phyloP scores from a whole-genome alignment of 192 early-diverging fungal species.

The Kickxella alabastrina region DNA sequence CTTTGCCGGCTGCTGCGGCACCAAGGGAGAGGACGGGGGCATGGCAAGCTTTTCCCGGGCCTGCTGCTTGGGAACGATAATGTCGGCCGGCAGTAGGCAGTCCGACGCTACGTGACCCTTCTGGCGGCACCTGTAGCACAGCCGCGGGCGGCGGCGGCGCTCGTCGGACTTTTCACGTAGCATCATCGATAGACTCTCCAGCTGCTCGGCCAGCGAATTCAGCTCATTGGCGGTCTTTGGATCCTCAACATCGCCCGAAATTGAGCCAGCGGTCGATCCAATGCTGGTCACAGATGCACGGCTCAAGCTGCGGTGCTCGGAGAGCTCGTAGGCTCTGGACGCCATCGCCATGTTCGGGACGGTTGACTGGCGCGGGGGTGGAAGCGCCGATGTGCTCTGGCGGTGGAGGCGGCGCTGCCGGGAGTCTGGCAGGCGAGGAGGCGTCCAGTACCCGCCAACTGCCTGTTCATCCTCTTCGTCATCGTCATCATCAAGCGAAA shows the following conservation, averaged over 20 bases:
- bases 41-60: conserved; percentile 18
- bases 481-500: conserved; percentile 41
- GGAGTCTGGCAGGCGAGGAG: conserved; percentile 26
- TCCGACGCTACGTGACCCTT: conserved; percentile 46
- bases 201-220: conserved; percentile 41
- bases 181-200: conserved; percentile 38
- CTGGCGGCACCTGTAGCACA: conserved; percentile 49
- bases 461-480: conserved; percentile 1
- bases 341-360: not conserved
- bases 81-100: conserved; percentile 33
- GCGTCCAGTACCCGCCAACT: conserved; percentile 26
- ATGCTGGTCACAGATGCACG: conserved; percentile 14
- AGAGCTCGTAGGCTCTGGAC: conserved; percentile 4
- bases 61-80: conserved; percentile 28
- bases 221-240: conserved; percentile 33
- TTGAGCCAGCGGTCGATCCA: not conserved
- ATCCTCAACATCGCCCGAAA: conserved; percentile 33
- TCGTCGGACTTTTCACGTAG: conserved; percentile 46
- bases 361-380: conserved; percentile 3
- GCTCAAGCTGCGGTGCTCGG: conserved; percentile 6
- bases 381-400: conserved; percentile 28
- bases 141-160: conserved; percentile 33
- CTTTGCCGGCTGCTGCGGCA: not conserved
- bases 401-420: conserved; percentile 41
- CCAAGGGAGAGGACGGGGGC: conserved; percentile 3